These are phyloP conservation scores for Panellus pusillus DNA, from an alignment of 768 basidiomycete genomes.

Conservation along the genomic window DNA sequence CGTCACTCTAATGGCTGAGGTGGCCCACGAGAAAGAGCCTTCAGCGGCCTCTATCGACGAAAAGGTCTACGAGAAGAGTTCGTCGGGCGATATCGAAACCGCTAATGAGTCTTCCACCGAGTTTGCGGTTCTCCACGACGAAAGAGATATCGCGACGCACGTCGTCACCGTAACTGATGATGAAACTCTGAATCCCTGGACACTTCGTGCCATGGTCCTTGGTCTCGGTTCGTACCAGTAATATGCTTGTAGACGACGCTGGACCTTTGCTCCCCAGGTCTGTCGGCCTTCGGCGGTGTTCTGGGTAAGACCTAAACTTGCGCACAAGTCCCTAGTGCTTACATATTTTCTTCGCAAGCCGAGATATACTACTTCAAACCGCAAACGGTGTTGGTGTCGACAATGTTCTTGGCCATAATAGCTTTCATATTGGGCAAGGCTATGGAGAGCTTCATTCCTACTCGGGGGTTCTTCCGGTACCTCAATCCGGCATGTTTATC, in stretches of 20 bases:
- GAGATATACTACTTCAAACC: slow-evolving; percentile 46
- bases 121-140: slow-evolving; percentile 38
- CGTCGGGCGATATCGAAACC: slow-evolving; percentile 35
- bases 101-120: slow-evolving; percentile 27
- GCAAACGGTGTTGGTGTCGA: slow-evolving; percentile 35
- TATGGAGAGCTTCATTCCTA: slow-evolving; percentile 13
- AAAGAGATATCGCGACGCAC: slow-evolving; percentile 48
- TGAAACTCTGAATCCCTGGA: slow-evolving; percentile 45
- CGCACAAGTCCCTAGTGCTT: background rate
- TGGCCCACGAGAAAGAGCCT: slow-evolving; percentile 26
- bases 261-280: slow-evolving; percentile 23
- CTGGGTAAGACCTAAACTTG: slow-evolving; percentile 34
- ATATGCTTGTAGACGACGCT: no score
- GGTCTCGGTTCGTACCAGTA: slow-evolving; percentile 27
- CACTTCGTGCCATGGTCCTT: slow-evolving; percentile 46
- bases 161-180: slow-evolving; percentile 49
- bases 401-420: slow-evolving; percentile 32
- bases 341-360: slow-evolving; percentile 29
- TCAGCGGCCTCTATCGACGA: slow-evolving; percentile 3
- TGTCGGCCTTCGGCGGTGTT: slow-evolving; percentile 50
- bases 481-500: slow-evolving; percentile 1
- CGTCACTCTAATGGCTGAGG: slow-evolving; percentile 3
- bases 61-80: slow-evolving; percentile 30
- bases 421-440: slow-evolving; percentile 26
- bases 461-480: slow-evolving; percentile 7